These are phyloP conservation scores for Arthonia radiata DNA, from an alignment of 495 filamentous ascomycete species.

Conservation along the genomic window DNA sequence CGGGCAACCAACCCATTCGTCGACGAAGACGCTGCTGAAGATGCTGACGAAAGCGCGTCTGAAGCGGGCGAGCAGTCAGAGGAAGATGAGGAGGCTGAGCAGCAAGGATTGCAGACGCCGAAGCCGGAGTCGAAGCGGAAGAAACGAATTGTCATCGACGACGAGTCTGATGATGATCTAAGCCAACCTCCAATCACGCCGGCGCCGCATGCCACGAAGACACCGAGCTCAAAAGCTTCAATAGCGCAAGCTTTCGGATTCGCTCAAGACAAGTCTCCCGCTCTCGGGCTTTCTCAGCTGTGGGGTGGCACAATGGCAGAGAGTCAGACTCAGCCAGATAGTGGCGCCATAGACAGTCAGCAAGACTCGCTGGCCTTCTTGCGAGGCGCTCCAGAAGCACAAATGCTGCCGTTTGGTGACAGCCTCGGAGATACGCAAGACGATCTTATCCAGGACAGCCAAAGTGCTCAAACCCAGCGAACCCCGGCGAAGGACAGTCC, in stretches of 20 bases:
- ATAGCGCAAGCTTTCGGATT: slow-evolving; percentile 14
- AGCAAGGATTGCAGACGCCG: slow-evolving; percentile 6
- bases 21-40: slow-evolving; percentile 19
- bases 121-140: slow-evolving; percentile 26
- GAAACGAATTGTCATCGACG: slow-evolving; percentile 6
- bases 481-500: background rate
- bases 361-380: slow-evolving; percentile 1
- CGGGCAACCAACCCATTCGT: slow-evolving; percentile 15
- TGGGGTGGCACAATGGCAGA: slow-evolving; percentile 81
- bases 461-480: background rate
- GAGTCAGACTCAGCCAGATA: slow-evolving; percentile 15
- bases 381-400: too few species aligned
- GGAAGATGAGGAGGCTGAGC: slow-evolving; percentile 6
- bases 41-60: slow-evolving; percentile 14
- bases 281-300: slow-evolving; percentile 64
- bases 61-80: slow-evolving; percentile 14
- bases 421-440: slow-evolving; percentile 1
- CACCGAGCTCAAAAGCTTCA: background rate
- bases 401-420: too few species aligned
- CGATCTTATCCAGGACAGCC: slow-evolving; percentile 1
- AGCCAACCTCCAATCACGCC: background rate
- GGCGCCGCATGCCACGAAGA: background rate
- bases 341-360: slow-evolving; percentile 7
- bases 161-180: slow-evolving; percentile 11
- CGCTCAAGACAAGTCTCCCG: slow-evolving; percentile 3